Evolutionary conservation across 228 moss, liverwort and hornwort species (phyloP), one percentile per base, ranked within the genome.

Genomic region (Sphagnum magellanicum): DNA sequence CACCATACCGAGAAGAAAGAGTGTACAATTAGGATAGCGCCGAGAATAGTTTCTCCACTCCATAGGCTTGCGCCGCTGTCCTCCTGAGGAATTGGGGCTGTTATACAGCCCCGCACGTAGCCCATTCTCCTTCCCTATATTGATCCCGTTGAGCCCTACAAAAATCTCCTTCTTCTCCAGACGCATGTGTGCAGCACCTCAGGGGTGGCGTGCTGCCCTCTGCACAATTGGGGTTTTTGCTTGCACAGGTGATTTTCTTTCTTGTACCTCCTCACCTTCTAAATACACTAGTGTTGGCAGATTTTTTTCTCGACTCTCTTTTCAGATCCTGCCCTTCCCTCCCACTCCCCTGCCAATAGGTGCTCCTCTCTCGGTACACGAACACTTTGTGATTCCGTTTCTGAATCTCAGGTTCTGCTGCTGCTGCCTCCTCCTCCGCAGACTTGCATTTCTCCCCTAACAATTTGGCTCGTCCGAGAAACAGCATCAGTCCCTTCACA

Each of bases 61-160:
- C 70, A 53, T 64, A 48, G 71, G 15, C 17, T 85, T 82, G 16
- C 73, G 75, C 8, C 73, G 86, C 62, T 73, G 86, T 70, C 77
- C 79, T 6, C 64, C 66, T 6, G 69, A 75, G 50, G 81, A 82
- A 67, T 73, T 75, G 74, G 75, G 69, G 69, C 82, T 82, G 79
- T 75, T 79, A 11, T 71, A 82, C 79, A 86, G 75, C 77, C 82
- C 86, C 82, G 75, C 75, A 69, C 79, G 73, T 79, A 82, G 73
- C 9, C 86, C 79, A 75, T 75, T 82, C 63, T 82, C 86, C 75
- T 79, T 86, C 66, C 82, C 86, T 82, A 80, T 86, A 61, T 82
- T 86, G 61, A 73, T 61, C 69, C 82, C 82, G 71, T 75, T 77
- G 67, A 82, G 13, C 48, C 82, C 82, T 69, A 78, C 75, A 14